These are phyloP conservation scores for Pseudoscleropodium purum DNA, from an alignment of 225 moss, liverwort and hornwort species.

Conservation along the genomic window DNA sequence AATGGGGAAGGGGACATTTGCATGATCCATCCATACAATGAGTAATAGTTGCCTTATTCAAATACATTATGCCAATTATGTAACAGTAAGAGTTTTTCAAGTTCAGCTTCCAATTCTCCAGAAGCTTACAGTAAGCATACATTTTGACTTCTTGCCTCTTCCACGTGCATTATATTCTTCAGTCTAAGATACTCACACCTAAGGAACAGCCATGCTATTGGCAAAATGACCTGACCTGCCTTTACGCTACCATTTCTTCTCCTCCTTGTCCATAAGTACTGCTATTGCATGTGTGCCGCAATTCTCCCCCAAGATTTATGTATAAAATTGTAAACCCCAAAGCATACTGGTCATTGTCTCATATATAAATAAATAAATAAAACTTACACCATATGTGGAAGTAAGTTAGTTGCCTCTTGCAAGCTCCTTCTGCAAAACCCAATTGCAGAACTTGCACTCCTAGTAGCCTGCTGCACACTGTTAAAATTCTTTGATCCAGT, in stretches of 20 bases:
- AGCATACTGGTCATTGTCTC: background rate
- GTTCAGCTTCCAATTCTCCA: background rate
- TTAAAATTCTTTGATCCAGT: background rate
- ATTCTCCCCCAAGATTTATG: background rate
- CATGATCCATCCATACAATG: rapidly evolving
- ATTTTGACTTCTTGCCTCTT: background rate
- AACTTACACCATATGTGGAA: background rate
- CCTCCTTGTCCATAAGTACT: background rate
- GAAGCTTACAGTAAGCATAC: background rate
- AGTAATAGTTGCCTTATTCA: background rate
- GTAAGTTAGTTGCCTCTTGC: background rate
- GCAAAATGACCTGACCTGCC: too few relatives aligned
- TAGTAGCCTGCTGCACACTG: background rate
- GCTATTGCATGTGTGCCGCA: background rate
- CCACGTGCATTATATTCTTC: background rate
- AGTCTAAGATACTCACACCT: too few relatives aligned
- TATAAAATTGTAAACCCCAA: background rate
- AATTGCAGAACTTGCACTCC: background rate
- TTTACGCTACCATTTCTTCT: background rate
- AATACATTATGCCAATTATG: background rate
- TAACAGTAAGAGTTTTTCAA: background rate
- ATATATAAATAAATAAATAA: background rate
- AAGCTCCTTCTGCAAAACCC: background rate
- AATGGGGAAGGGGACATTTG: background rate
- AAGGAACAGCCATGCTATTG: background rate